These are phyloP conservation scores for Scytalidium sp. DNA, from an alignment of 2,329 filamentous ascomycete species.

Conservation along the genomic window DNA sequence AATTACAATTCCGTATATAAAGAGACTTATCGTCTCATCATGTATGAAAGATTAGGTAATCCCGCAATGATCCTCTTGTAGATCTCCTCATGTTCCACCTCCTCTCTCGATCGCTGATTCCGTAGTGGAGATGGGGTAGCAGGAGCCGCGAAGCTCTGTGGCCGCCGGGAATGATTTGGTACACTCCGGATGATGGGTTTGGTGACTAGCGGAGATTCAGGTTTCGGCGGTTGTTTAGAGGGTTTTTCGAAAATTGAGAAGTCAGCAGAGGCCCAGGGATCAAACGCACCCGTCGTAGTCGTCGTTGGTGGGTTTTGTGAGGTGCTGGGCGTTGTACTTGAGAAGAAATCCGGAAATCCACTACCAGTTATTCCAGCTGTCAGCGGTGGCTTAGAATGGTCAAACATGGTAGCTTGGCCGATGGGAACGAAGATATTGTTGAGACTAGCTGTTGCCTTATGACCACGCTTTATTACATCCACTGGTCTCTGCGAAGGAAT, in stretches of 20 bases:
- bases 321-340: not conserved
- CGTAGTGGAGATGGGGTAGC: slow-evolving; percentile 5
- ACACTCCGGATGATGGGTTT: not conserved
- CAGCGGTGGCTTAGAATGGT: not conserved
- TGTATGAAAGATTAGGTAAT: slow-evolving; percentile 32
- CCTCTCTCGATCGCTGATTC: slow-evolving; percentile 18
- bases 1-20: not conserved
- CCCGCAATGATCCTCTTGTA: slow-evolving; percentile 27
- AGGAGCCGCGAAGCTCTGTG: slow-evolving; percentile 5
- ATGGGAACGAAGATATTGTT: not conserved
- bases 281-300: slow-evolving; percentile 7
- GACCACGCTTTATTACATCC: not conserved
- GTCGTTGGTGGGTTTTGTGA: not conserved
- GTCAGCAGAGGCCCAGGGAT: slow-evolving; percentile 32
- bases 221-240: slow-evolving; percentile 7
- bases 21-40: slow-evolving; percentile 13
- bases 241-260: slow-evolving; percentile 32
- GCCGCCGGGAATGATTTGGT: not conserved
- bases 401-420: not conserved
- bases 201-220: slow-evolving; percentile 1
- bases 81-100: slow-evolving; percentile 28
- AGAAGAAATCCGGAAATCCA: not conserved
- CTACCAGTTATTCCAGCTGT: not conserved
- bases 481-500: not conserved
- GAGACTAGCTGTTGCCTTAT: not conserved